These are phyloP conservation scores for Tulasnella sp. DNA, from an alignment of 768 basidiomycete genomes.

Conservation along the genomic window DNA sequence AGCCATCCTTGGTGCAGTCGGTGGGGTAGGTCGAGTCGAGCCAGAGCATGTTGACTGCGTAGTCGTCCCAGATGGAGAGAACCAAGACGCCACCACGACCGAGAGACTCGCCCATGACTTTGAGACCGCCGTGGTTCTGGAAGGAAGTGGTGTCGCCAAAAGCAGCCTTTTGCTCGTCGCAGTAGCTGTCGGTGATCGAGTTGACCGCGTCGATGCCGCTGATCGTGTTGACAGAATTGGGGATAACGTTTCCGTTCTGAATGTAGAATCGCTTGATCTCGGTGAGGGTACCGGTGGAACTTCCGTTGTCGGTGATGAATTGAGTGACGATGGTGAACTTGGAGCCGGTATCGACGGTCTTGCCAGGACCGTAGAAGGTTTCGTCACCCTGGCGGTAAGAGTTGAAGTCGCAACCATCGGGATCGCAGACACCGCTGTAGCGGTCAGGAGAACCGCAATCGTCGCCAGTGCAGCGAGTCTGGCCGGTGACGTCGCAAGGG, in stretches of 20 bases:
- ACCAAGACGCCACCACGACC: constrained; percentile 43
- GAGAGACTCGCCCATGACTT: constrained; percentile 33
- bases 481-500: constrained; percentile 38
- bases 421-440: constrained; percentile 38
- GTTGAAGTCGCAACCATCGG: constrained; percentile 57
- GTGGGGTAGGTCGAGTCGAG: constrained; percentile 29
- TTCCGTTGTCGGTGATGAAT: constrained; percentile 44
- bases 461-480: constrained; percentile 39
- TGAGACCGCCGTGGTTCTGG: constrained; percentile 38
- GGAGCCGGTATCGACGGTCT: constrained; percentile 44
- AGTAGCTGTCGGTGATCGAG: constrained; percentile 21
- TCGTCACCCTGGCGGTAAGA: constrained; percentile 47
- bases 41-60: constrained; percentile 49
- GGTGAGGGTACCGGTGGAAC: constrained; percentile 40
- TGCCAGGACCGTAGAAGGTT: constrained; percentile 43
- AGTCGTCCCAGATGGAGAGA: constrained; percentile 49
- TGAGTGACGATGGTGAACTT: constrained; percentile 53
- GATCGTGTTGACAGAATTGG: constrained; percentile 43
- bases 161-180: constrained; percentile 25
- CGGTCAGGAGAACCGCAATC: constrained; percentile 35
- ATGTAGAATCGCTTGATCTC: constrained; percentile 41
- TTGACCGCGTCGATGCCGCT: constrained; percentile 32
- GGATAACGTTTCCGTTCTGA: constrained; percentile 45
- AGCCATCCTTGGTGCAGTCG: constrained; percentile 13
- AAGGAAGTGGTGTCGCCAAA: constrained; percentile 43